Percentiles rank a stretch among this genome's conserved stretches.
phyloP scores from a whole-genome alignment of 2,329 filamentous ascomycete genomes.

The Fusarium lateritium region DNA sequence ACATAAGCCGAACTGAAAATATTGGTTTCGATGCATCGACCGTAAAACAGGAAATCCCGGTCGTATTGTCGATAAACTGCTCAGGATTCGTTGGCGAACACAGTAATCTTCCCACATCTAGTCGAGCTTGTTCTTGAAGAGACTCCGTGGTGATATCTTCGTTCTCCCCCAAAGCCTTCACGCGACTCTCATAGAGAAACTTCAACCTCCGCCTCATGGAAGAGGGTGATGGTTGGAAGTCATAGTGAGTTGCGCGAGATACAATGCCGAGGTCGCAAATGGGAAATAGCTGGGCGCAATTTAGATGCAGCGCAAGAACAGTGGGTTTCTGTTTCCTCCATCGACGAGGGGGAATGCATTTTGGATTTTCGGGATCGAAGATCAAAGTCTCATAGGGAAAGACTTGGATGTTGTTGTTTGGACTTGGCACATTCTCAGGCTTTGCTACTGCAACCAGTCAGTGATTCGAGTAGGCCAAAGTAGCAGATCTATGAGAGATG shows the following conservation, averaged over 20 bases:
- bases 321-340: neutral
- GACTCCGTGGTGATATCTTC: neutral
- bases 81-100: neutral
- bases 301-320: constrained; percentile 1
- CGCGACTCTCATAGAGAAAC: neutral
- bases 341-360: constrained; percentile 14
- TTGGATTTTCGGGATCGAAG: constrained; percentile 13
- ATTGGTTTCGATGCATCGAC: neutral
- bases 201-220: neutral
- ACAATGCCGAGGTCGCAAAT: neutral
- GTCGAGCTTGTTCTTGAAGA: constrained; percentile 14
- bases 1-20: neutral
- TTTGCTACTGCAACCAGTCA: neutral
- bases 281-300: neutral
- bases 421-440: neutral
- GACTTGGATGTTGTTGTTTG: neutral
- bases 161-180: neutral
- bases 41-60: neutral
- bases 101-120: neutral
- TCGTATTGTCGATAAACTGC: neutral
- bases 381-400: constrained; percentile 15
- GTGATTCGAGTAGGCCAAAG: neutral
- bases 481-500: neutral
- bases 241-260: neutral
- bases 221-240: constrained; percentile 2